Conservation (phyloP, 257 asterid genomes). For the Solanum lycopersicoides region DNA sequence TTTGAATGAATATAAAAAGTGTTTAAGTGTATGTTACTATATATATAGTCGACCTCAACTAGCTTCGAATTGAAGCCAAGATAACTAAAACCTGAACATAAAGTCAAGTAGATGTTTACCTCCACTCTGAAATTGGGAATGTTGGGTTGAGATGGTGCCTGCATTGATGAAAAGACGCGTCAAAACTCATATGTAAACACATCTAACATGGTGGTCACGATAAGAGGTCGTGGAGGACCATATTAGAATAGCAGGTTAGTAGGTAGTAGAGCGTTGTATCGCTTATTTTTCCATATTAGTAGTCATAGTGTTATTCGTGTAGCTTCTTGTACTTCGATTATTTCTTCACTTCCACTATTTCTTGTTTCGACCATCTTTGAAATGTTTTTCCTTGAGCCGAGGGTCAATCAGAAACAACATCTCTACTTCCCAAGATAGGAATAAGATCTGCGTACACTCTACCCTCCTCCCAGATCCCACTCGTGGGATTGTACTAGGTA, state of each 20-base stretch:
- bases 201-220: background rate
- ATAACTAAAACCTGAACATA: background rate
- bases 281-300: background rate
- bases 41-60: background rate
- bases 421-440: background rate
- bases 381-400: background rate
- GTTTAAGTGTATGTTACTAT: background rate
- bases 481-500: background rate
- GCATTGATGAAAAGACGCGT: conserved; percentile 2
- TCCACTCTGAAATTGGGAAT: conserved; percentile 41
- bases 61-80: background rate
- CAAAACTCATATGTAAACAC: background rate
- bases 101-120: conserved; percentile 14
- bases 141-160: conserved; percentile 17
- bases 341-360: background rate
- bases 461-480: background rate
- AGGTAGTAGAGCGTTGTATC: background rate
- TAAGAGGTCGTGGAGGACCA: background rate
- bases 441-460: background rate
- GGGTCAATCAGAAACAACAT: background rate
- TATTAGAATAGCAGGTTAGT: background rate
- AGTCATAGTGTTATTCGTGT: background rate
- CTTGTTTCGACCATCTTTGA: background rate
- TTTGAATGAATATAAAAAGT: background rate
- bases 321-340: background rate